These are phyloP conservation scores for Elasticomyces elasticus DNA, from an alignment of 495 filamentous ascomycete genomes.

Conservation along the genomic window DNA sequence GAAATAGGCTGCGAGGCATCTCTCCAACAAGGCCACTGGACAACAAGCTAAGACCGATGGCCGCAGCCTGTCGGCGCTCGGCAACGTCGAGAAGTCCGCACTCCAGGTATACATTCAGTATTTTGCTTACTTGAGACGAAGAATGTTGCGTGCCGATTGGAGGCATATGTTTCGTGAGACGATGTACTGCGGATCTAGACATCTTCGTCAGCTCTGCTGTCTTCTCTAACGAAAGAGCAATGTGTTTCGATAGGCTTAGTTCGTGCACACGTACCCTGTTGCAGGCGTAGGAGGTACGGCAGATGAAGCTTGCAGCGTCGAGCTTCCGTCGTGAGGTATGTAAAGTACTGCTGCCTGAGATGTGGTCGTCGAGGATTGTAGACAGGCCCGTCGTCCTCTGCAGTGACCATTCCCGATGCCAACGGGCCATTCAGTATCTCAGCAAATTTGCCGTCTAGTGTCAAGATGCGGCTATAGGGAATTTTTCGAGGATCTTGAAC, in stretches of 20 bases:
- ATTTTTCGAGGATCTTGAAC: slow-evolving; percentile 27
- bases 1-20: too few relatives aligned
- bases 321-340: slow-evolving; percentile 4
- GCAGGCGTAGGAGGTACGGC: slow-evolving; percentile 24
- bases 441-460: slow-evolving; percentile 8
- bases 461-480: slow-evolving; percentile 1
- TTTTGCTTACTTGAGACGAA: slow-evolving; percentile 32
- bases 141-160: slow-evolving; percentile 38
- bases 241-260: not conserved
- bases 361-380: not conserved
- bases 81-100: too few relatives aligned
- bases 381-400: too few relatives aligned
- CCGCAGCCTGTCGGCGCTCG: too few relatives aligned
- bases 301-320: slow-evolving; percentile 29
- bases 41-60: too few relatives aligned
- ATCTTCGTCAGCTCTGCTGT: not conserved
- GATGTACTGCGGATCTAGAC: slow-evolving; percentile 32
- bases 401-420: not conserved
- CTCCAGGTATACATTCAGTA: too few relatives aligned
- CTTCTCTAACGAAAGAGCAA: too few relatives aligned
- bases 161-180: slow-evolving; percentile 39
- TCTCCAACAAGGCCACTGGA: too few relatives aligned
- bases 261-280: not conserved
- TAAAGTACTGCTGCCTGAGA: slow-evolving; percentile 8
- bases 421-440: not conserved